Base-by-base conservation (phyloP, 1,284 basidiomycete species). In the Cutaneotrichosporon cutaneum region DNA sequence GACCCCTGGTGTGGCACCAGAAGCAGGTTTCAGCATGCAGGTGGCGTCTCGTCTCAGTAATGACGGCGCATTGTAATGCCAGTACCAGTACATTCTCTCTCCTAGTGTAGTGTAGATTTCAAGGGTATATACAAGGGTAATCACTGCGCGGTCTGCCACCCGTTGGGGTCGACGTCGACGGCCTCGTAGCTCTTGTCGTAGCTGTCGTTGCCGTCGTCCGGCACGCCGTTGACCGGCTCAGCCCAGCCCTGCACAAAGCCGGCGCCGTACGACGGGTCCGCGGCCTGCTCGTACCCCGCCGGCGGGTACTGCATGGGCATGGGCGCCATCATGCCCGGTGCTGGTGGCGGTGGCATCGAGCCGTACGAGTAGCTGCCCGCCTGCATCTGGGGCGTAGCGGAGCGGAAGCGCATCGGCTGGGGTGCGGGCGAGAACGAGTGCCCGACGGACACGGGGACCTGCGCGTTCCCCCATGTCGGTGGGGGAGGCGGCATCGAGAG, bases 401-500 rank as follows among this genome's bases (percentile, higher is more conserved):
- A 66, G 30, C 64, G 64, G 64, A 61, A 66, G 50, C 64, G 64
- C 59, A 63, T 63, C 9, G 64, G 64, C 48, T 51, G 53, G 4
- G 62, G 62, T 1, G 62, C 61, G 0, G 64, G 64, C 11, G 64
- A 63, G 51, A 66, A 66, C 8, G 61, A 62, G 3, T 59, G 61
- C 42, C 56, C 56, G 9, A 55, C 47, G 3, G 59, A 45, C 22
- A 44, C 39, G 6, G 32, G 22, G 26, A 39, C 36, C 6, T 53
- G 53, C 47, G 48, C 54, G 9, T 21, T n/a, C 22, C 36, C 35
- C 64, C 59, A 66, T 22, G 61, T 54, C 1, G 50, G 26, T 36
- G 54, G 59, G 2, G 65, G 65, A 5, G 65, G 66, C 10, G 66
- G 66, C 63, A 64, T 67, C 27, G 66, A 64, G 11, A 67, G 59